Evolutionary conservation across 2,329 filamentous ascomycete species (phyloP).

Genomic region (Curvularia eragrostidis): DNA sequence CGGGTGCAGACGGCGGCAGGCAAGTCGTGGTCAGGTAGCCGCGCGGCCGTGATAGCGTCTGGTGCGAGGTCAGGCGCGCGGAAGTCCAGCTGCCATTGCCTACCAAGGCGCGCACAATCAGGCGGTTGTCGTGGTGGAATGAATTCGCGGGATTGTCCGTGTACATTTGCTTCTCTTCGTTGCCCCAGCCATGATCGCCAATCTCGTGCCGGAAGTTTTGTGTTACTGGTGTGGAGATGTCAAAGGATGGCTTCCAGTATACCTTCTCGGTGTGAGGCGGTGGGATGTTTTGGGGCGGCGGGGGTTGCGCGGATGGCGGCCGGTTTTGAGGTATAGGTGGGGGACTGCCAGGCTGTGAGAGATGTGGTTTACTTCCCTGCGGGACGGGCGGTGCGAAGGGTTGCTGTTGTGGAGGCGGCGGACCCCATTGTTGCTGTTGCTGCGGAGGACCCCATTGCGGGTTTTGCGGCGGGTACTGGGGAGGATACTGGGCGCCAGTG

Average conservation of each 20-base stretch:
- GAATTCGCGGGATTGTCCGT: conserved; percentile 58
- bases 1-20: conserved; percentile 60
- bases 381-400: conserved; percentile 39
- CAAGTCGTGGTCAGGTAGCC: conserved; percentile 62
- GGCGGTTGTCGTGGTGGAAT: conserved; percentile 60
- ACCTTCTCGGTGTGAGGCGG: conserved; percentile 36
- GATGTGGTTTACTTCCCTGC: conserved; percentile 41
- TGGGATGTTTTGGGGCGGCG: conserved; percentile 40
- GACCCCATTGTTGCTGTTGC: conserved; percentile 31
- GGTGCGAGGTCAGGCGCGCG: conserved; percentile 62
- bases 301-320: conserved; percentile 34
- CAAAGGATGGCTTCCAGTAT: conserved; percentile 64
- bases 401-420: conserved; percentile 36
- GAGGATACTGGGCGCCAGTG: conserved; percentile 29
- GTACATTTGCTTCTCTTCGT: conserved; percentile 67
- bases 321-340: conserved; percentile 40
- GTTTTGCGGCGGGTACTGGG: conserved; percentile 28
- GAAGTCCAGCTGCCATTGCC: conserved; percentile 58
- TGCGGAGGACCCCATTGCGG: conserved; percentile 22
- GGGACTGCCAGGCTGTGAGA: conserved; percentile 27
- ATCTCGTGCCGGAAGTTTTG: conserved; percentile 63
- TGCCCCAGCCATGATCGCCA: conserved; percentile 67
- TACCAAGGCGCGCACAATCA: conserved; percentile 62
- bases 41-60: conserved; percentile 59
- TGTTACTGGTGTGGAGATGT: conserved; percentile 55